Base-by-base conservation (phyloP, 108 stramenopile species). In the Skeletonema potamos region DNA sequence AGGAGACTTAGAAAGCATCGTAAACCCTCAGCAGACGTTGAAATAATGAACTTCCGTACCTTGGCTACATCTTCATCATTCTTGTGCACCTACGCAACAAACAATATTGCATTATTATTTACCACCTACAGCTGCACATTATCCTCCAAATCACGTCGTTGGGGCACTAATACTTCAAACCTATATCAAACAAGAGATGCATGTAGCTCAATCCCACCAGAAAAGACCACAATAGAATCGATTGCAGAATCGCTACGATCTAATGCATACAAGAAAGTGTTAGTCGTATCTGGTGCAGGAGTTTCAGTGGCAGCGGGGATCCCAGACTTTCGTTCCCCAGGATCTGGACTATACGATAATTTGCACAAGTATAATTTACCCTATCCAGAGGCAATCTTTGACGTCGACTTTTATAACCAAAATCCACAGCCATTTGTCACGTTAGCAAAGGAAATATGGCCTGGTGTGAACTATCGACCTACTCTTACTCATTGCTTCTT, bases 351-450 rank as follows among this genome's bases (percentile, higher is more conserved):
- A 62, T 98, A 98, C 69, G 89, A 88, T 73, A 93, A 94, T 76
- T 76, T 98, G 43, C 82, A 89, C 65, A 83, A 93, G 68, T 96
- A 91, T 83, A 74, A 87, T 68, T 78, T 98, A 27, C 95, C 96
- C 22, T 88, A 82, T 70, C 96, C 98, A 1, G 93, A 97, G 66
- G 92, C 92, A 10, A 86, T 98, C 26, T 98, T 98, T 75, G 93
- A 96, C 68, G 48, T 98, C 15, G 85, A 90, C 18, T 97, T 85
- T 87, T 98, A 91, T 70, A 69, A 65, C 27, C 28, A 72, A 27
- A 85, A 91, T 63, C 92, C 92, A 1, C 64, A 78, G 62, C 89
- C 94, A 5, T 96, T 96, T 81, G 61, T 84, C 0, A 74, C 82
- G 24, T 68, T 96, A 66, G 87, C 92, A 15, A 72, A 82, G 48